These are phyloP conservation scores for Periconia digitata DNA, from an alignment of 2,329 filamentous ascomycete species.

Conservation along the genomic window DNA sequence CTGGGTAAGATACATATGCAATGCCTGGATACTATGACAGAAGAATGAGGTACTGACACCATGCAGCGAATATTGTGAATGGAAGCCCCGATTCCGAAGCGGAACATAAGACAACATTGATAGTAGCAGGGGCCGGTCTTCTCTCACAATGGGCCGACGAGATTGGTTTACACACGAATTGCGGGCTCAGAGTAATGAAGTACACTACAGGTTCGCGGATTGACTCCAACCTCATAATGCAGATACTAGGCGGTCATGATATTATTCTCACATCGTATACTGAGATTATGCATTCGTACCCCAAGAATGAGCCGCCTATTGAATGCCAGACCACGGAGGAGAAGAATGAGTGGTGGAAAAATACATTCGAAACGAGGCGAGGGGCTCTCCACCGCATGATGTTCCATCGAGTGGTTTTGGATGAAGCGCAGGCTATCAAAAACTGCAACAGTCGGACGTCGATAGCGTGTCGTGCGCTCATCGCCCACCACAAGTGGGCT, in stretches of 20 bases:
- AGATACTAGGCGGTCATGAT: constrained; percentile 25
- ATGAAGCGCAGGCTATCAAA: constrained; percentile 61
- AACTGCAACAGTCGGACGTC: constrained; percentile 48
- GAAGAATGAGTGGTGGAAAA: constrained; percentile 45
- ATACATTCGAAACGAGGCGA: constrained; percentile 30
- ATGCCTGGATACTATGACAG: neutral
- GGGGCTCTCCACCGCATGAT: constrained; percentile 35
- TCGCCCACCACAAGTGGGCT: constrained; percentile 45
- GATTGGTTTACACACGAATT: constrained; percentile 31
- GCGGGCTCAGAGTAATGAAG: constrained; percentile 22
- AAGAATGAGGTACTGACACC: neutral
- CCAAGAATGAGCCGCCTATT: constrained; percentile 42
- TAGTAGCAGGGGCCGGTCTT: constrained; percentile 45
- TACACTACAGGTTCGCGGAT: constrained; percentile 28
- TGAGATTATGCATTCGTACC: constrained; percentile 47
- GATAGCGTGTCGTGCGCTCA: constrained; percentile 48
- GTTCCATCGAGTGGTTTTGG: constrained; percentile 56
- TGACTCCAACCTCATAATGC: constrained; percentile 16
- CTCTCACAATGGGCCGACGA: constrained; percentile 45
- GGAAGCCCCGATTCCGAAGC: constrained; percentile 23
- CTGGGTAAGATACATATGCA: constrained; percentile 22
- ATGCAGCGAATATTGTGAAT: constrained; percentile 44
- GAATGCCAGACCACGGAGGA: constrained; percentile 40
- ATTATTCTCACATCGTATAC: constrained; percentile 48
- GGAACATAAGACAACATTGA: constrained; percentile 41